A percentile compares a stretch with the other conserved stretches of the same genome.
Evolutionary conservation across 2,329 filamentous ascomycete species (phyloP).

Genomic region (Nigrospora sphaerica): DNA sequence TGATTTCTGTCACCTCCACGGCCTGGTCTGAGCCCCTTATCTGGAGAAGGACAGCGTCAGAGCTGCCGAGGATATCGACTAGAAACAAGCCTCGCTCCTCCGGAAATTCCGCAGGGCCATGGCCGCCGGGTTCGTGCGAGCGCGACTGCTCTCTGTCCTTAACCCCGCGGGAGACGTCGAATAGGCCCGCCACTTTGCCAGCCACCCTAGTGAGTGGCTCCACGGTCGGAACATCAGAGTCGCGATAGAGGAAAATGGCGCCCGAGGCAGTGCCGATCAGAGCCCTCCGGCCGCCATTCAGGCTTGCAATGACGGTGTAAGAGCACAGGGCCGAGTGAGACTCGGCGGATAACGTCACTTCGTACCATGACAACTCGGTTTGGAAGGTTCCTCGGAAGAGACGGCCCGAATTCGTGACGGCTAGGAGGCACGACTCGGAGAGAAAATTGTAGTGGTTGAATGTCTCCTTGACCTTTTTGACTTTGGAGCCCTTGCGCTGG

Average conservation of each 20-base stretch:
- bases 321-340: constrained; percentile 30
- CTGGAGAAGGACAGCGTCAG: constrained; percentile 34
- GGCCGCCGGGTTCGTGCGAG: too few species aligned
- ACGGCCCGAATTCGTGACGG: constrained; percentile 53
- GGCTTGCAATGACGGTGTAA: constrained; percentile 39
- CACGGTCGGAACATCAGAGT: constrained; percentile 16
- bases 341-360: constrained; percentile 27
- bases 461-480: constrained; percentile 29
- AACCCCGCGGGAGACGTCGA: constrained; percentile 24
- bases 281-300: constrained; percentile 26
- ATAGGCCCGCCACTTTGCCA: constrained; percentile 45
- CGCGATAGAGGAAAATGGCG: constrained; percentile 36
- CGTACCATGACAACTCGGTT: constrained; percentile 30
- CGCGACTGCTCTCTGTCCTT: not conserved
- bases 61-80: constrained; percentile 37
- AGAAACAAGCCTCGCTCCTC: constrained; percentile 25
- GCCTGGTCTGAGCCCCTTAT: constrained; percentile 21
- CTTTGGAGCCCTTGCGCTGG: constrained; percentile 13
- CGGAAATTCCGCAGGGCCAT: not conserved
- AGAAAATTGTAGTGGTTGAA: constrained; percentile 61
- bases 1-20: constrained; percentile 17
- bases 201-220: constrained; percentile 29
- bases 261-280: constrained; percentile 43
- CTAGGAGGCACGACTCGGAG: constrained; percentile 41
- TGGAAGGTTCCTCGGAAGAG: constrained; percentile 40